Evolutionary conservation across 2,329 filamentous ascomycete species (phyloP).

Genomic region (Penicillium sp.): DNA sequence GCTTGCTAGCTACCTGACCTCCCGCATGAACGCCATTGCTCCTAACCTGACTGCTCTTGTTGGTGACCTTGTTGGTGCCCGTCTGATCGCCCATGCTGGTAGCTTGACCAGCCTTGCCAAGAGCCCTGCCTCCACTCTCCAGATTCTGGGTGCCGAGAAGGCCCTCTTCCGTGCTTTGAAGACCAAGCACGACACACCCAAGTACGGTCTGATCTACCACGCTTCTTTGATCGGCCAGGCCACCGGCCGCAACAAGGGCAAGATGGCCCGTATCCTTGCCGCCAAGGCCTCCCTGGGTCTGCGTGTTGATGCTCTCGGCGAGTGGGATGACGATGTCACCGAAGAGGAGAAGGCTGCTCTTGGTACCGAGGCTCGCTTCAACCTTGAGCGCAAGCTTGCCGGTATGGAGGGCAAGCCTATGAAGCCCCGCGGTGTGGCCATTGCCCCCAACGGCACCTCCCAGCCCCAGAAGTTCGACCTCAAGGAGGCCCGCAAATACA

Average conservation of each 20-base stretch:
- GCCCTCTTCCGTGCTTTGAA: slow-evolving; percentile 97
- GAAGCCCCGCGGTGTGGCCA: slow-evolving; percentile 71
- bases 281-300: slow-evolving; percentile 92
- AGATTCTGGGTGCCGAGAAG: slow-evolving; percentile 98
- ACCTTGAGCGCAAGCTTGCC: slow-evolving; percentile 52
- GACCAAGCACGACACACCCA: slow-evolving; percentile 98
- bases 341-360: slow-evolving; percentile 87
- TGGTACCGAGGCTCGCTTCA: slow-evolving; percentile 61
- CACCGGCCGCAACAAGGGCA: slow-evolving; percentile 97
- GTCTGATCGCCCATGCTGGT: slow-evolving; percentile 91
- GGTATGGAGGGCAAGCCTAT: slow-evolving; percentile 86
- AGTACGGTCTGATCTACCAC: slow-evolving; percentile 95
- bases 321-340: slow-evolving; percentile 74
- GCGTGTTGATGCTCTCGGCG: slow-evolving; percentile 84
- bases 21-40: slow-evolving; percentile 94
- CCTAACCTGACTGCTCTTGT: slow-evolving; percentile 93
- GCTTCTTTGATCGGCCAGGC: slow-evolving; percentile 94
- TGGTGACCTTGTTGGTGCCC: slow-evolving; percentile 89
- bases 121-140: slow-evolving; percentile 90
- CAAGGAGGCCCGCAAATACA: slow-evolving; percentile 93
- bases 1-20: slow-evolving; percentile 84
- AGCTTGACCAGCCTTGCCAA: slow-evolving; percentile 95
- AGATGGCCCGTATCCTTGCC: slow-evolving; percentile 94
- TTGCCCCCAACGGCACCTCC: slow-evolving; percentile 67
- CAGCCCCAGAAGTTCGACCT: slow-evolving; percentile 74